A percentile compares a stretch with the other conserved stretches of the same genome.
Conservation (phyloP, 345 rosid genomes). For the Acer campestre region DNA sequence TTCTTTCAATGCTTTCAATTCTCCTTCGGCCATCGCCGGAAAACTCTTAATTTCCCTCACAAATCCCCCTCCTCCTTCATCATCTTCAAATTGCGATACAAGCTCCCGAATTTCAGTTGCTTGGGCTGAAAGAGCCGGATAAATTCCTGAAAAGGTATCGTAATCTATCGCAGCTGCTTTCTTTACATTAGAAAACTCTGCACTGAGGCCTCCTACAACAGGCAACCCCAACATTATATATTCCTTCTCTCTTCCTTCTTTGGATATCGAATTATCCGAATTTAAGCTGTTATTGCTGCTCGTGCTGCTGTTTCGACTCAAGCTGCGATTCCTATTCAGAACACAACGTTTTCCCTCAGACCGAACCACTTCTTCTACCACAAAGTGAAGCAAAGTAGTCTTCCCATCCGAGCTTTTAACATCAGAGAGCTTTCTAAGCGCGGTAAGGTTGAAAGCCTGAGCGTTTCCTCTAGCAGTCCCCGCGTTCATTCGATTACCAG, state of each 20-base stretch:
- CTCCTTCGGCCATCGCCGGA: slow-evolving; percentile 61
- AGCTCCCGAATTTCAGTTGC: slow-evolving; percentile 44
- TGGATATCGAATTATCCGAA: slow-evolving; percentile 27
- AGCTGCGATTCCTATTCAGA: slow-evolving; percentile 47
- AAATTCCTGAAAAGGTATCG: slow-evolving; percentile 41
- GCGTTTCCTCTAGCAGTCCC: slow-evolving; percentile 93
- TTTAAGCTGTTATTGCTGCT: slow-evolving; percentile 29
- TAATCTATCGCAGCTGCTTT: slow-evolving; percentile 78
- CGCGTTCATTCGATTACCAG: slow-evolving; percentile 92
- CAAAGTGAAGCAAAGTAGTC: slow-evolving; percentile 82
- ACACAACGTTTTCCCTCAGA: slow-evolving; percentile 79
- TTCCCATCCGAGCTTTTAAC: slow-evolving; percentile 84
- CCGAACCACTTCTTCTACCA: slow-evolving; percentile 78
- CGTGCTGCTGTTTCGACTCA: slow-evolving; percentile 38
- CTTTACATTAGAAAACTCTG: slow-evolving; percentile 73
- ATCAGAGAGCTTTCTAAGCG: slow-evolving; percentile 78
- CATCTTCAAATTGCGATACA: slow-evolving; percentile 33
- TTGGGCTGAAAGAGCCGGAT: slow-evolving; percentile 50
- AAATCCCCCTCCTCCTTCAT: slow-evolving; percentile 44
- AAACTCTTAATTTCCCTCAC: slow-evolving; percentile 57
- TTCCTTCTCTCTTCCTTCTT: slow-evolving; percentile 66
- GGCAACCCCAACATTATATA: slow-evolving; percentile 72
- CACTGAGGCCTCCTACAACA: slow-evolving; percentile 68
- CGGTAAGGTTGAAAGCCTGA: slow-evolving; percentile 71
- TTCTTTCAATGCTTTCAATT: slow-evolving; percentile 42